Conservation (phyloP, 2,329 filamentous ascomycete species). For the Dactylellina drechsleri region DNA sequence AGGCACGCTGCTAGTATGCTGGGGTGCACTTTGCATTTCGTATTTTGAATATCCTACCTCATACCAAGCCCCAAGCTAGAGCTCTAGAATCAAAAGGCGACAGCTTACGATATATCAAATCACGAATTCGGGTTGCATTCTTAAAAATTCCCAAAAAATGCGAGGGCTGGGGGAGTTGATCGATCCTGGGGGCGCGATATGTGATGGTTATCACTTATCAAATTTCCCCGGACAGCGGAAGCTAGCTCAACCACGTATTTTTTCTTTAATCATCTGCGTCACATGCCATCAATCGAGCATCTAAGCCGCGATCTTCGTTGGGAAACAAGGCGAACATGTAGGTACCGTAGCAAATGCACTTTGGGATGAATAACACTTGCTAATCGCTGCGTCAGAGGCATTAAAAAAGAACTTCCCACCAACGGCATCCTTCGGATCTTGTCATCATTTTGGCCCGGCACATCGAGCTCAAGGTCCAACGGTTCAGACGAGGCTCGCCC, state of each 20-base stretch:
- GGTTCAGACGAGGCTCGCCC: constrained; percentile 44
- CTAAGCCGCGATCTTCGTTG: constrained; percentile 42
- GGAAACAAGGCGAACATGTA: constrained; percentile 50
- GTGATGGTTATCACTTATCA: constrained; percentile 28
- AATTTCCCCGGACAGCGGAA: constrained; percentile 15
- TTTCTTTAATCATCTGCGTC: constrained; percentile 2
- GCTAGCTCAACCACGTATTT: not conserved
- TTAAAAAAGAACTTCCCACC: constrained; percentile 12
- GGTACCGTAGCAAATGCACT: constrained; percentile 29
- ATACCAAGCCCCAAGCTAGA: not conserved
- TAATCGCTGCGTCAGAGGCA: constrained; percentile 15
- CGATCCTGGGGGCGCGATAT: constrained; percentile 21
- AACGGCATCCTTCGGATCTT: constrained; percentile 54
- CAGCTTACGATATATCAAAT: constrained; percentile 20
- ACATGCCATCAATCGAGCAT: constrained; percentile 29
- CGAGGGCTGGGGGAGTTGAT: too few species aligned
- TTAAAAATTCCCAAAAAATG: not conserved
- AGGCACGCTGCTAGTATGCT: not conserved
- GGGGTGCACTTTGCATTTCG: not conserved
- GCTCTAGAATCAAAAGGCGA: not conserved
- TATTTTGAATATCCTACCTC: constrained; percentile 7
- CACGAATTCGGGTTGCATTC: constrained; percentile 14
- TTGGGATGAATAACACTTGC: constrained; percentile 38
- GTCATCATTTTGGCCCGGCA: constrained; percentile 39
- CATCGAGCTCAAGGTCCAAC: constrained; percentile 27